phyloP scores from a whole-genome alignment of 768 basidiomycete genomes.

The Macrolepiota albuminosa region DNA sequence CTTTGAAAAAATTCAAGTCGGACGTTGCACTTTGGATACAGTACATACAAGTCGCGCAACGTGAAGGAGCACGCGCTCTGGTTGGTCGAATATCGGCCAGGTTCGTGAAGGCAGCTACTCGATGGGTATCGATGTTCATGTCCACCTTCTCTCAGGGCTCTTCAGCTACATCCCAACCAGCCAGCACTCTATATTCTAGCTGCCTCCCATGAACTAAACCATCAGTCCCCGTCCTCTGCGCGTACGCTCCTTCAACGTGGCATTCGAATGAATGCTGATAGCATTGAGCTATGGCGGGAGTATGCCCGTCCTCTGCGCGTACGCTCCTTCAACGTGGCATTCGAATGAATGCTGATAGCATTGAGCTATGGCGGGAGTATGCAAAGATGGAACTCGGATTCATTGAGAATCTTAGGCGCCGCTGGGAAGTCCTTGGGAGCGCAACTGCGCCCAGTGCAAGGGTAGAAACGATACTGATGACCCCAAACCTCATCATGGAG shows the following conservation, averaged over 20 bases:
- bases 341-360: conserved; percentile 65
- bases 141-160: conserved; percentile 46
- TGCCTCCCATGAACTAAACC: conserved; percentile 76
- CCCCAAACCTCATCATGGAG: conserved; percentile 19
- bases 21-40: conserved; percentile 88
- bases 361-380: conserved; percentile 86
- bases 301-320: conserved; percentile 76
- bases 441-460: conserved; percentile 23
- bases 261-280: conserved; percentile 69
- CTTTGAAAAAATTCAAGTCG: conserved; percentile 80
- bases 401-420: conserved; percentile 69
- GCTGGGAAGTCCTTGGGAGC: conserved; percentile 74
- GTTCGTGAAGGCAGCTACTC: conserved; percentile 33
- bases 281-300: conserved; percentile 79
- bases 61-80: conserved; percentile 71
- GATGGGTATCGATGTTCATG: conserved; percentile 1
- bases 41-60: conserved; percentile 81
- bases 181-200: conserved; percentile 80
- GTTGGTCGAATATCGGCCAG: conserved; percentile 81
- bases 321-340: conserved; percentile 82
- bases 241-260: conserved; percentile 84
- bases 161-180: conserved; percentile 81
- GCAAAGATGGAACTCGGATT: conserved; percentile 88
- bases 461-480: conserved; percentile 10
- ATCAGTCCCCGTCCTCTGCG: conserved; percentile 71